Base-by-base conservation (phyloP, 2,329 filamentous ascomycete genomes). In the Thermoascus crustaceus region DNA sequence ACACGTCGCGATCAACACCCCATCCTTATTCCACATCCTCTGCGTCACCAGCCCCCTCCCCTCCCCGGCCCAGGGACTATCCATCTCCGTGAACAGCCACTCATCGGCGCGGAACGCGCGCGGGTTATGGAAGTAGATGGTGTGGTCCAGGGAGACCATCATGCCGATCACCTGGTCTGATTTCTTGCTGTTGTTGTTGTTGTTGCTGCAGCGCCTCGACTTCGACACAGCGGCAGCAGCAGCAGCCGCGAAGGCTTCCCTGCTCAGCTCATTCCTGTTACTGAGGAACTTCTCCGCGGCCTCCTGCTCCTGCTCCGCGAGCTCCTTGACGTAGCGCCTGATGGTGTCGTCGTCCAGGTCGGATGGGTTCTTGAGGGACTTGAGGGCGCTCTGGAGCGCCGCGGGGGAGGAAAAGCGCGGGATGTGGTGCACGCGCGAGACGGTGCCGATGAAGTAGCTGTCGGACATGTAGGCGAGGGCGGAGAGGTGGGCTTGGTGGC, bases 401-500 rank as follows among this genome's bases (percentile, higher is more conserved):
- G 47, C 62, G 2, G 70, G 69, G 8, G 66, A 72, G 1, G 73
- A 76, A 56, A 84, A 85, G 9, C 84, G 73, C 74, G 83, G 88
- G 22, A 95, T 71, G 38, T 77, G 73, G 60, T 95, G 88, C 36
- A 88, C 80, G 13, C 85, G 77, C 18, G 80, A 71, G 5, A 95
- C 77, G 2, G 88, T 95, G 24, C 85, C 88, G 58, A 96, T 88
- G 63, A 98, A 96, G 66, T 85, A 91, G 54, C 76, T 83, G 63
- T 96, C 89, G 17, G 80, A 85, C 68, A 96, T 84, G 66, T 96
- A 98, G 16, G 89, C 89, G 42, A 98, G 71, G 6, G 91, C 91
- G 23, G 76, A 82, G 22, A 95, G 69, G 56, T 96, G 88, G 7
- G 87, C 85, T 50, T 82, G 75, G 44, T 81, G 76, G 1, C 86